Evolutionary conservation across 805 yeast genomes (phyloP).

Genomic region (Candida patagonica): DNA sequence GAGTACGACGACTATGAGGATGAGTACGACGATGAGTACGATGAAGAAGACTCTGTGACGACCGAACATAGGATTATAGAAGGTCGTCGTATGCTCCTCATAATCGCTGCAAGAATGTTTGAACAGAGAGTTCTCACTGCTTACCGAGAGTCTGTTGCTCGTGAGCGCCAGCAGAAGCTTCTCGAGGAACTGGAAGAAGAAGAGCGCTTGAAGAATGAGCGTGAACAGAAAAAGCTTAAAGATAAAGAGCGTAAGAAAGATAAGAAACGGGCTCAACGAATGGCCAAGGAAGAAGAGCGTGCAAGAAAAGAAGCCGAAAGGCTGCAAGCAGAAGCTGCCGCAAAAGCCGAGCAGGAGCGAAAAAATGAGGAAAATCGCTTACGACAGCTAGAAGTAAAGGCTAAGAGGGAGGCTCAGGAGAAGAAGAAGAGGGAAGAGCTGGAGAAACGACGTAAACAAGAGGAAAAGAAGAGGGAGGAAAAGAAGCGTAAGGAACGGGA

Average conservation of each 20-base stretch:
- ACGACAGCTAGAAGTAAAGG: conserved; percentile 23
- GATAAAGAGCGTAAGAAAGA: conserved; percentile 35
- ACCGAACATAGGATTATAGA: conserved; percentile 66
- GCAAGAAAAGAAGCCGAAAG: conserved; percentile 28
- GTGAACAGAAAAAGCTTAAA: conserved; percentile 27
- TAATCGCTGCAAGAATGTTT: conserved; percentile 69
- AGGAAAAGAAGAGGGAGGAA: conserved; percentile 19
- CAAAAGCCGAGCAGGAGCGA: conserved; percentile 20
- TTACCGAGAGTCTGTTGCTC: conserved; percentile 72
- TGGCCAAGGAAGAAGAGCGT: conserved; percentile 33
- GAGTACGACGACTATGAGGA: conserved; percentile 28
- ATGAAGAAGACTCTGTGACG: conserved; percentile 21
- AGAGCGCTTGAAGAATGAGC: conserved; percentile 22
- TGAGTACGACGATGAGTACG: conserved; percentile 35
- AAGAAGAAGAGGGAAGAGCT: conserved; percentile 22
- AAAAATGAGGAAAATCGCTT: conserved; percentile 24
- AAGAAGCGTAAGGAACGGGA: conserved; percentile 27
- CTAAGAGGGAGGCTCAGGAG: conserved; percentile 25
- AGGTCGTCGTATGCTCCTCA: conserved; percentile 68
- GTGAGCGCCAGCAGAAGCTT: conserved; percentile 40
- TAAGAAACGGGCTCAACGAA: conserved; percentile 31
- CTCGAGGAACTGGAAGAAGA: conserved; percentile 29
- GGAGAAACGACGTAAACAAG: conserved; percentile 18
- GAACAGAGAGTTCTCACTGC: conserved; percentile 66
- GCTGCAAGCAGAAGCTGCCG: conserved; percentile 22